Evolutionary conservation across 176 grass and related monocot species (phyloP), one percentile per base, ranked within the genome.

Genomic region (Tuctoria greenei): DNA sequence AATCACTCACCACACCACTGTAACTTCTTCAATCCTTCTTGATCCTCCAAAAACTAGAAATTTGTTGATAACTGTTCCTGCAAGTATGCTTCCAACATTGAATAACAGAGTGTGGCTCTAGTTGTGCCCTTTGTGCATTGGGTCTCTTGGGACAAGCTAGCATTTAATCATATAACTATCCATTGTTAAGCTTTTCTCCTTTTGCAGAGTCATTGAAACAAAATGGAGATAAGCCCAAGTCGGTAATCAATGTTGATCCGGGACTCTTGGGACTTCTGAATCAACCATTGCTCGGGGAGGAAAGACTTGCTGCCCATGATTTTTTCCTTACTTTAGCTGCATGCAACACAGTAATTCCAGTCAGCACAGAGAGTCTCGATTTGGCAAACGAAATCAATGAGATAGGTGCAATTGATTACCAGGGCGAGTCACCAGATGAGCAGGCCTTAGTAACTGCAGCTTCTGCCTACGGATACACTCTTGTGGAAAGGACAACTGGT

Each of bases 251-350:
- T 84, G 86, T 95, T 78, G 92, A 99, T 71, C 66, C 71, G 67
- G 77, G 74, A 74, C 89, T 99, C 21, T 38, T 70, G 50, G 34
- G 54, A 69, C 64, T 99, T 85, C 88, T 99, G 79, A 86, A 77
- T 51, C 77, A 81, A 85, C 77, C 86, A 55, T 86, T 95, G 71
- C 39, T 82, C 79, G 89, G 79, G 57, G 92, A 95, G 74, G 92
- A 99, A 82, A 95, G 92, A 80, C 73, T 86, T 84, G 80, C 89
- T 64, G 89, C 96, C 64, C 92, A 99, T 81, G 86, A 99, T 76
- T 99, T 99, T 82, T 99, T 99, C 55, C 92, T 99, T 64, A 99
- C 96, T 67, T 79, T 99, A 80, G 87, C 96, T 83, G 96, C 96
- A 55, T 99, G 96, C 83, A 99, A 99, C 69, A 95, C 96, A 64